Conservation (phyloP, 2,329 filamentous ascomycete species). For the Colletotrichum gigasporum region DNA sequence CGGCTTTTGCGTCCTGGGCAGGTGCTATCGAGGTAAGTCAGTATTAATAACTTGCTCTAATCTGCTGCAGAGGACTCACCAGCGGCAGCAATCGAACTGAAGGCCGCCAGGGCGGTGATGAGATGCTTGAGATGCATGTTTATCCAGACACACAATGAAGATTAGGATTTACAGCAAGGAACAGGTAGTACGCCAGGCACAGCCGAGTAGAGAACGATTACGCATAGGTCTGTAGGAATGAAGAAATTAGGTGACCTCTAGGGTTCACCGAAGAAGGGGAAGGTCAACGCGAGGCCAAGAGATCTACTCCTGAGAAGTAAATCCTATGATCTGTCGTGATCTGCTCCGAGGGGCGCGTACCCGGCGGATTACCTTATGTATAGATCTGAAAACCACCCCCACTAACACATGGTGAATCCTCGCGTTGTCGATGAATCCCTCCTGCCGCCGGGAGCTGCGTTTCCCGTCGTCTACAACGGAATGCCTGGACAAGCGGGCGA, state of each 20-base stretch:
- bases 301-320: slow-evolving; percentile 11
- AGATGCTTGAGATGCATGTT: slow-evolving; percentile 38
- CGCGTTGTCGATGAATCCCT: slow-evolving; percentile 26
- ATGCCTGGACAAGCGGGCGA: background rate
- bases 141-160: background rate
- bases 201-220: slow-evolving; percentile 11
- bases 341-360: background rate
- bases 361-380: background rate
- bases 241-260: background rate
- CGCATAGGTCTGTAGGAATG: background rate
- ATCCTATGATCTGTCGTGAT: slow-evolving; percentile 9
- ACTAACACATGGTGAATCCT: background rate
- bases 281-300: background rate
- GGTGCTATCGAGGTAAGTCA: slow-evolving; percentile 15
- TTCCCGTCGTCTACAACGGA: background rate
- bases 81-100: slow-evolving; percentile 39
- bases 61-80: slow-evolving; percentile 34
- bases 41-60: background rate
- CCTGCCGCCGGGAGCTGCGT: slow-evolving; percentile 22
- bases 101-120: slow-evolving; percentile 40
- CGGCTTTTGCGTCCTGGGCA: slow-evolving; percentile 11
- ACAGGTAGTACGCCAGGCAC: slow-evolving; percentile 10
- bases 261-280: background rate
- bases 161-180: background rate
- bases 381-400: background rate